Conservation (phyloP, 2,329 filamentous ascomycete species). For the Xylariaceae sp. region DNA sequence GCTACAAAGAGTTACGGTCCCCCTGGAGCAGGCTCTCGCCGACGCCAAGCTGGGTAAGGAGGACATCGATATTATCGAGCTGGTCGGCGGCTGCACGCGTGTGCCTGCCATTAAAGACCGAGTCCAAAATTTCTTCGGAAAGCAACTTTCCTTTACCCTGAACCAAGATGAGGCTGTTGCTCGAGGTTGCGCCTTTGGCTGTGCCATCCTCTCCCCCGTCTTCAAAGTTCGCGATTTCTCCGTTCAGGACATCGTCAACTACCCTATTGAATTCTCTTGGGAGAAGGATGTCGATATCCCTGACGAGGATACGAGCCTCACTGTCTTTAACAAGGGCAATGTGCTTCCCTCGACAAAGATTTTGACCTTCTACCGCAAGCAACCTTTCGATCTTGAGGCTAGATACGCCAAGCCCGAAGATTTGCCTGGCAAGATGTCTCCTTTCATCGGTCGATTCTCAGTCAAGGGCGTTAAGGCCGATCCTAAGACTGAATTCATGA, state of each 20-base stretch:
- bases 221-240: slow-evolving; percentile 99
- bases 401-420: slow-evolving; percentile 85
- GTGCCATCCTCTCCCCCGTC: slow-evolving; percentile 93
- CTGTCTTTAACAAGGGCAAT: slow-evolving; percentile 96
- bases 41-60: slow-evolving; percentile 89
- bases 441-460: slow-evolving; percentile 97
- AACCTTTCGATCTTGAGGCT: slow-evolving; percentile 94
- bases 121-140: slow-evolving; percentile 90
- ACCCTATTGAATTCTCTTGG: slow-evolving; percentile 98
- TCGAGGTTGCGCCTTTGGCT: slow-evolving; percentile 94
- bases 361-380: slow-evolving; percentile 98
- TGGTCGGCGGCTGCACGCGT: slow-evolving; percentile 93
- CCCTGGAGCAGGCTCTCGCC: slow-evolving; percentile 89
- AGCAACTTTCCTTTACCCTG: slow-evolving; percentile 89
- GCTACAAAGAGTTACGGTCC: slow-evolving; percentile 69
- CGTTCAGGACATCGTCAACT: slow-evolving; percentile 95
- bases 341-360: slow-evolving; percentile 98
- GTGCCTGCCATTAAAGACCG: slow-evolving; percentile 89
- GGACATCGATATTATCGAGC: slow-evolving; percentile 90
- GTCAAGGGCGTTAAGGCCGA: slow-evolving; percentile 97
- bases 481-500: slow-evolving; percentile 96
- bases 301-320: slow-evolving; percentile 95
- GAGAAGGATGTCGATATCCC: slow-evolving; percentile 98
- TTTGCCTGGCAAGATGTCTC: slow-evolving; percentile 85
- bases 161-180: slow-evolving; percentile 98